Base-by-base conservation (phyloP, 139 green algal genomes). In the Monoraphidium neglectum region DNA sequence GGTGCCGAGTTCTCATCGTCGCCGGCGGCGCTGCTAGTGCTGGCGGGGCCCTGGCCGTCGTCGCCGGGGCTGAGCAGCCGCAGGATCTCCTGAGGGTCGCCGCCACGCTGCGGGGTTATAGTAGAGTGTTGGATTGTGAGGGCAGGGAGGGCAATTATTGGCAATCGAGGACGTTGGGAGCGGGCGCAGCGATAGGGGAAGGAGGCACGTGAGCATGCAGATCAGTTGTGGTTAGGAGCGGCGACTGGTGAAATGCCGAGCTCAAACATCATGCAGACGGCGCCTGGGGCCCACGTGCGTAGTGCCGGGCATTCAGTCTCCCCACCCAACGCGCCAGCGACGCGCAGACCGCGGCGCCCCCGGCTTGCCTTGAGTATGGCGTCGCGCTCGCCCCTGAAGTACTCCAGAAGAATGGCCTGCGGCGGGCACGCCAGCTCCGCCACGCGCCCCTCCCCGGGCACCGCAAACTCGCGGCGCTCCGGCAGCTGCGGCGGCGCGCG, bases 381-480 rank as follows among this genome's bases (percentile, higher is more conserved):
- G n/a, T 68, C 46, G 40, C 75, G 70, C 62, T 85, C 75, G 12
- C 59, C 56, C 33, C 83, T 76, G 37, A 82, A 85, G 21, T 82
- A 62, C n/a, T 76, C 70, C 18, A 87, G 33, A 21, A 89, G 66
- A 37, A 84, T 67, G 1, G 82, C 78, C 67, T 89, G 75, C 26
- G 81, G 53, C 0, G 81, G 75, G 81, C 84, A 89, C 38, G 79
- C 72, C 72, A 89, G 78, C 61, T 85, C 74, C 15, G 54, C 75
- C 46, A 86, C 61, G 60, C 46, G 53, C 56, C 46, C 65, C 23
- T 33, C 49, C 53, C 54, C 40, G 51, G 65, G 43, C 38, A 74
- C 75, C 1, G 68, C 81, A 6, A 71, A 35, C 35, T 63, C 57
- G 49, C 57, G 46, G 21, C 62, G 26, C 1, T 4, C 4, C 4